Evolutionary conservation across 768 basidiomycete species (phyloP).

Genomic region (Mycena capillaripes): DNA sequence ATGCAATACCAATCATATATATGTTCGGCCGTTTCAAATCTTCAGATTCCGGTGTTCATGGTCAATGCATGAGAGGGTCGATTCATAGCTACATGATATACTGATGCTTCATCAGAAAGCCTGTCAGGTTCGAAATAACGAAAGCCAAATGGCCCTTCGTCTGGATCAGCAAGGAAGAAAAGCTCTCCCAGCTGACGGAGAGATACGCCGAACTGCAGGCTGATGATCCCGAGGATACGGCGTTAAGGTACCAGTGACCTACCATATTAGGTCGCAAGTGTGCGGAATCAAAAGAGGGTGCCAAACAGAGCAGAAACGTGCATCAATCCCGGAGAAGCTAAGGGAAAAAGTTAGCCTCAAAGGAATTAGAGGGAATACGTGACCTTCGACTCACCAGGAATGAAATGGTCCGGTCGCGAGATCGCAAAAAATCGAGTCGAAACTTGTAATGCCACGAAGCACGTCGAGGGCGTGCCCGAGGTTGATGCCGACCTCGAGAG

Average conservation of each 20-base stretch:
- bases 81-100: neutral
- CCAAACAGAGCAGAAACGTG: neutral
- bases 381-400: no score
- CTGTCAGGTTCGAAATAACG: neutral
- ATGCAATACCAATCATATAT: neutral
- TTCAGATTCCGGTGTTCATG: no score
- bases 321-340: neutral
- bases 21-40: neutral
- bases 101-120: neutral
- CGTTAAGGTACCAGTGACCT: neutral
- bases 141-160: no score
- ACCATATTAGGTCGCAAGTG: neutral
- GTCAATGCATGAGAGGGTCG: no score
- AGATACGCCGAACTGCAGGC: constrained; percentile 1
- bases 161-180: neutral
- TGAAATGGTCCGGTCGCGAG: neutral
- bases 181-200: neutral
- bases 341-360: constrained; percentile 1
- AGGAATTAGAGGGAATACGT: no score
- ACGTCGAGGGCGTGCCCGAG: neutral
- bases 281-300: constrained; percentile 3
- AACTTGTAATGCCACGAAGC: neutral
- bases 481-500: neutral
- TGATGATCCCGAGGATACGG: neutral
- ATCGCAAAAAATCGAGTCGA: neutral